Conservation (phyloP, 2,329 filamentous ascomycete species). For the Stenocarpella maydis region DNA sequence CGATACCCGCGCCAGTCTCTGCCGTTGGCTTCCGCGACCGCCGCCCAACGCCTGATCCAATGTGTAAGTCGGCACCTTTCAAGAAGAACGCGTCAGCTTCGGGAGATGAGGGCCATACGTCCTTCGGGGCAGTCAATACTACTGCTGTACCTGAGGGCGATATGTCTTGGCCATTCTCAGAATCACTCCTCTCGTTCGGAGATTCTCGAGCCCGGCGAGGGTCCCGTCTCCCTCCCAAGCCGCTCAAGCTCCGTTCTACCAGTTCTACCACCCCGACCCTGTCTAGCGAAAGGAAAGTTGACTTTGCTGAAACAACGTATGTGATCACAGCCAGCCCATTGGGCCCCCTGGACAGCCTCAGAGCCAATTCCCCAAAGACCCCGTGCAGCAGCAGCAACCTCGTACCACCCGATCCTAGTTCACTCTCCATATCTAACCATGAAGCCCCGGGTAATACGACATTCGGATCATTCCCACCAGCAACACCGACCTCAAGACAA, state of each 20-base stretch:
- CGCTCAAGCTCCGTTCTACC: slow-evolving; percentile 38
- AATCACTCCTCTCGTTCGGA: slow-evolving; percentile 49
- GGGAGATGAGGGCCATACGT: slow-evolving; percentile 37
- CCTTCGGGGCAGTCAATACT: slow-evolving; percentile 41
- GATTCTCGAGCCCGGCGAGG: slow-evolving; percentile 46
- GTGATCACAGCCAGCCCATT: slow-evolving; percentile 68
- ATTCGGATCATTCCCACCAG: slow-evolving; percentile 64
- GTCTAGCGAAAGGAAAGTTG: slow-evolving; percentile 43
- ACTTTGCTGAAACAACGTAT: slow-evolving; percentile 61
- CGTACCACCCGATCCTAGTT: slow-evolving; percentile 80
- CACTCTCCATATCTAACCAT: slow-evolving; percentile 78
- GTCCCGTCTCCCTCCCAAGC: slow-evolving; percentile 44
- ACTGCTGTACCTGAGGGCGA: slow-evolving; percentile 39
- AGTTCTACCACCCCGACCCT: slow-evolving; percentile 41
- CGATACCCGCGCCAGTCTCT: slow-evolving; percentile 51
- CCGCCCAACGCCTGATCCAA: slow-evolving; percentile 40
- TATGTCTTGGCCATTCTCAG: slow-evolving; percentile 39
- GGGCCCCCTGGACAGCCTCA: slow-evolving; percentile 61
- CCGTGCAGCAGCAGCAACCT: slow-evolving; percentile 72
- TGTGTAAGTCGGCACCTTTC: slow-evolving; percentile 54
- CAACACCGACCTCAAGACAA: slow-evolving; percentile 78
- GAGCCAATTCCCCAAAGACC: slow-evolving; percentile 72
- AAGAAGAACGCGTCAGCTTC: slow-evolving; percentile 43
- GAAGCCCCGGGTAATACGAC: slow-evolving; percentile 27
- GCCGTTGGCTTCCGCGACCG: slow-evolving; percentile 44